Conservation (phyloP, 2,329 filamentous ascomycete species). For the Pseudocercospora ulei region DNA sequence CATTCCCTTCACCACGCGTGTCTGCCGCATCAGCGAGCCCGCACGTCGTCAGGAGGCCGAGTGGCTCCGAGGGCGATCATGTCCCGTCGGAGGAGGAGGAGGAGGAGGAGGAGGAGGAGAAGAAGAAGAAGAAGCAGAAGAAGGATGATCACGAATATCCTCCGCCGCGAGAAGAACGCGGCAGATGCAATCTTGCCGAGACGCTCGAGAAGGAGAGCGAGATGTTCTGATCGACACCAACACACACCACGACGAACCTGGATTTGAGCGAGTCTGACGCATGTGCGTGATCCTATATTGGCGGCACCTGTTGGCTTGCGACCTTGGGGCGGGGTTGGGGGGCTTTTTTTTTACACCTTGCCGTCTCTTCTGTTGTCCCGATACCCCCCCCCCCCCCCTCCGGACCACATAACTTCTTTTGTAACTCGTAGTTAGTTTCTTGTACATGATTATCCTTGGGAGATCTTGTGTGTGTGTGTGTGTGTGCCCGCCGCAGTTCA, state of each 20-base stretch:
- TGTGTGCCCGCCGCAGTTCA: no score
- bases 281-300: neutral
- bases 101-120: conserved; percentile 7
- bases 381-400: no score
- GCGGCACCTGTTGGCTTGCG: no score
- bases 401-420: no score
- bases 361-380: no score
- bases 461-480: no score
- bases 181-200: conserved; percentile 18
- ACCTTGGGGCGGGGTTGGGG: neutral
- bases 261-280: neutral
- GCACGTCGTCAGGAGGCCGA: conserved; percentile 24
- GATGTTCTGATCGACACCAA: conserved; percentile 30
- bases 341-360: no score
- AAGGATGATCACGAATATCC: conserved; percentile 26
- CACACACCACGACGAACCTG: conserved; percentile 1
- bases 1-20: conserved; percentile 11
- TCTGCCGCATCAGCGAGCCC: conserved; percentile 12
- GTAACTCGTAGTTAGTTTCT: no score
- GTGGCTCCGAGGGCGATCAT: conserved; percentile 25
- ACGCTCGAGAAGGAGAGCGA: conserved; percentile 16
- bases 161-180: conserved; percentile 29
- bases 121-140: conserved; percentile 19
- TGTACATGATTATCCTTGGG: no score
- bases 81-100: conserved; percentile 10